Conservation (phyloP, 2,329 filamentous ascomycete genomes). For the Monilinia polystroma region DNA sequence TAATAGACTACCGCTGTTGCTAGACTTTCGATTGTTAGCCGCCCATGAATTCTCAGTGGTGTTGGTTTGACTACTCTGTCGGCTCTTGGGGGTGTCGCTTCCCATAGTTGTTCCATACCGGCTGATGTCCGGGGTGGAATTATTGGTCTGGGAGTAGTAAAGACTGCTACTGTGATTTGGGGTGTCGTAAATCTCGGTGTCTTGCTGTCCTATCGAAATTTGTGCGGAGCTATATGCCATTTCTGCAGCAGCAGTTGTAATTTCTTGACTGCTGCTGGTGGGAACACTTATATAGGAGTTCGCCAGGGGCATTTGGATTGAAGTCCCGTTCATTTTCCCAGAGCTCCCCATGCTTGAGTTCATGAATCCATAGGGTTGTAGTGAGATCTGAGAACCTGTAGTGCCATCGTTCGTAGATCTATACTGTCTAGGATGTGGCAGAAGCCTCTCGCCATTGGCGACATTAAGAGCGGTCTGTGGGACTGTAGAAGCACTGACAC, state of each 20-base stretch:
- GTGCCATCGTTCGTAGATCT: conserved; percentile 14
- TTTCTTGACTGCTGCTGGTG: conserved; percentile 36
- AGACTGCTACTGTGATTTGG: background rate
- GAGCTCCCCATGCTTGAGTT: conserved; percentile 7
- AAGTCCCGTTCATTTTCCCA: conserved; percentile 3
- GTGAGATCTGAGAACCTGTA: conserved; percentile 1
- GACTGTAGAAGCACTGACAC: background rate
- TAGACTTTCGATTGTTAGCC: conserved; percentile 22
- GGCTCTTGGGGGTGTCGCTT: conserved; percentile 14
- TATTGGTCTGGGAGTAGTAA: conserved; percentile 8
- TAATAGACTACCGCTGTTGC: conserved; percentile 2
- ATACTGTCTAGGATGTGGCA: conserved; percentile 18
- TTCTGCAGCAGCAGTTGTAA: conserved; percentile 14
- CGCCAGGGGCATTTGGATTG: conserved; percentile 24
- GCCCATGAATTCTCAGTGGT: conserved; percentile 10
- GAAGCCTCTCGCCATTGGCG: background rate
- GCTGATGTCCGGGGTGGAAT: conserved; percentile 1
- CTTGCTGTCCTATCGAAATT: conserved; percentile 3
- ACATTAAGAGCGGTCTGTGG: background rate
- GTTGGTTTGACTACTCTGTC: conserved; percentile 21
- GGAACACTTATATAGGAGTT: conserved; percentile 31
- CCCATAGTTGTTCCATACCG: conserved; percentile 18
- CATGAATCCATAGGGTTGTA: conserved; percentile 4
- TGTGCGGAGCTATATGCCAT: conserved; percentile 9
- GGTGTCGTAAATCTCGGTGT: conserved; percentile 9